Percentiles rank a stretch among this genome's conserved stretches.
These are phyloP conservation scores for Alternaria sp. DNA, from an alignment of 2,329 filamentous ascomycete genomes.

Conservation along the genomic window DNA sequence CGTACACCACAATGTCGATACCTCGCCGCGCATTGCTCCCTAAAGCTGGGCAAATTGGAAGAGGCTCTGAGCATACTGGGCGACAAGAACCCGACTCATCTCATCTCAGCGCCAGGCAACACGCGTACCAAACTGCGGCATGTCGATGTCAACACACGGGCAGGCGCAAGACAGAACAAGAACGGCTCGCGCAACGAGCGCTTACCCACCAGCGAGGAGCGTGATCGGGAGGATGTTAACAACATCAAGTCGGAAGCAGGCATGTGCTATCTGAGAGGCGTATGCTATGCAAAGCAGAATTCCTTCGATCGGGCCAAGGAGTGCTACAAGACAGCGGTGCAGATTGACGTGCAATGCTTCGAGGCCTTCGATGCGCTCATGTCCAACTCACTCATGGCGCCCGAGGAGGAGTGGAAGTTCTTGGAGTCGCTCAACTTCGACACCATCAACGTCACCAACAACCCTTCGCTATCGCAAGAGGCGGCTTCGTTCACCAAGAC, in stretches of 20 bases:
- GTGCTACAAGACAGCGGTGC: constrained; percentile 96
- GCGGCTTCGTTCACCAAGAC: constrained; percentile 94
- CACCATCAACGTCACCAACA: constrained; percentile 72
- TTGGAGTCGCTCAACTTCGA: constrained; percentile 91
- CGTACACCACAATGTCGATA: constrained; percentile 90
- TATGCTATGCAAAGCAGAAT: constrained; percentile 97
- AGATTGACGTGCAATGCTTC: constrained; percentile 97
- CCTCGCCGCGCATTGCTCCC: constrained; percentile 90
- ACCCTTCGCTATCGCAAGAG: constrained; percentile 77
- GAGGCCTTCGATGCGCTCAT: constrained; percentile 98
- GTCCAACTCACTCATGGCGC: constrained; percentile 91
- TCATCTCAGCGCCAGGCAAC: constrained; percentile 74
- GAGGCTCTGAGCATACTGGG: constrained; percentile 88
- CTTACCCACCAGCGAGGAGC: constrained; percentile 67
- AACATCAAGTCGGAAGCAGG: constrained; percentile 90
- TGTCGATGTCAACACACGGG: constrained; percentile 62
- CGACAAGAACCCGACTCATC: constrained; percentile 91
- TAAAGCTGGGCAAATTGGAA: constrained; percentile 90
- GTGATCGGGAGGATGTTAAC: constrained; percentile 73
- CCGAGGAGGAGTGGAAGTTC: constrained; percentile 89
- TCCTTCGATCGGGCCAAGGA: constrained; percentile 97
- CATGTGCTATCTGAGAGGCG: constrained; percentile 94
- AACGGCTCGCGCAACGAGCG: constrained; percentile 59
- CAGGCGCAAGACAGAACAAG: constrained; percentile 58
- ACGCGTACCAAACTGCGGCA: constrained; percentile 77